Conservation (phyloP, 805 yeast genomes). For the Kazachstania viticola region DNA sequence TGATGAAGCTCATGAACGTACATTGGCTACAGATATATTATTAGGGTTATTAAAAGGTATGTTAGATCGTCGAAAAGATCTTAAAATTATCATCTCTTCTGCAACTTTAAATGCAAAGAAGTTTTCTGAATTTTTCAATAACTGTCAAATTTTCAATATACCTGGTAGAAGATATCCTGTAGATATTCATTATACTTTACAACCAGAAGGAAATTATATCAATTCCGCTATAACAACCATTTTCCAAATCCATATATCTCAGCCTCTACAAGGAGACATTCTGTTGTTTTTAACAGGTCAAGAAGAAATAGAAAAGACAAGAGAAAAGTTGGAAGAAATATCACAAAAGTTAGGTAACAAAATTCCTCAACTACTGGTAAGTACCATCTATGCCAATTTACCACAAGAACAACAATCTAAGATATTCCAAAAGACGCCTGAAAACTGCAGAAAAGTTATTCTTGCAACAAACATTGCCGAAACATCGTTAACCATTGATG, state of each 20-base stretch:
- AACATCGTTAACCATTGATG: constrained; percentile 91
- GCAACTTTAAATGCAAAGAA: constrained; percentile 90
- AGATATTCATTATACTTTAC: constrained; percentile 67
- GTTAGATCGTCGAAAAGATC: constrained; percentile 48
- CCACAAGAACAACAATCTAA: constrained; percentile 74
- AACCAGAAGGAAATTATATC: constrained; percentile 83
- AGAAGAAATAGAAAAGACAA: constrained; percentile 83
- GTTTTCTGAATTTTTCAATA: constrained; percentile 69
- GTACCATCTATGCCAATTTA: constrained; percentile 85
- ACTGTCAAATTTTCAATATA: constrained; percentile 76
- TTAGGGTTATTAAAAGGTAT: constrained; percentile 72
- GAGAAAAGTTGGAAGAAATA: constrained; percentile 60
- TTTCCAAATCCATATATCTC: constrained; percentile 65
- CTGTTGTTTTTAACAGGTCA: constrained; percentile 90
- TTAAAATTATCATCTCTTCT: constrained; percentile 73
- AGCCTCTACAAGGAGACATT: constrained; percentile 64
- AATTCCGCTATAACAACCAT: constrained; percentile 84
- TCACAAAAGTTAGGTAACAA: constrained; percentile 47
- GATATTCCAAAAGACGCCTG: constrained; percentile 83
- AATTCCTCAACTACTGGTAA: constrained; percentile 51
- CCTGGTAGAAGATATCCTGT: constrained; percentile 96
- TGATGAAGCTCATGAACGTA: constrained; percentile 96
- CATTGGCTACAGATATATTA: constrained; percentile 78
- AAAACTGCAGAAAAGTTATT: constrained; percentile 69
- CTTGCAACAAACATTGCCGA: constrained; percentile 96